These are phyloP conservation scores for Cantharellus anzutake DNA, from an alignment of 768 basidiomycete species.

Conservation along the genomic window DNA sequence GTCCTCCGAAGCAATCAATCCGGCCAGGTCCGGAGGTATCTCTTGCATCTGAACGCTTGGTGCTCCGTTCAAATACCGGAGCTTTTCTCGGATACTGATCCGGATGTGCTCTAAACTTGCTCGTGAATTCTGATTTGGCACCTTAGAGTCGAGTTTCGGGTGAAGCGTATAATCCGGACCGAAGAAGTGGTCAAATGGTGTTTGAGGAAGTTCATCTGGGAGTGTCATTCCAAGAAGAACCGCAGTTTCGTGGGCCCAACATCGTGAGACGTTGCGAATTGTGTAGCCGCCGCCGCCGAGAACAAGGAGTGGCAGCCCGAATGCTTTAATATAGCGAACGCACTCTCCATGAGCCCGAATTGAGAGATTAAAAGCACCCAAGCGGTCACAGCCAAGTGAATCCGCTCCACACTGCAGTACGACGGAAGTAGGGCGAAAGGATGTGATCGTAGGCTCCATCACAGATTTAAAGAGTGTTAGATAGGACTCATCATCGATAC, in stretches of 20 bases:
- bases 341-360: conserved; percentile 98
- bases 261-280: conserved; percentile 92
- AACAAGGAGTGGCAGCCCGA: conserved; percentile 76
- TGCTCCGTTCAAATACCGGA: conserved; percentile 84
- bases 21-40: conserved; percentile 80
- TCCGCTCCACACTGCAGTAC: conserved; percentile 97
- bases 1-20: conserved; percentile 47
- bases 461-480: conserved; percentile 88
- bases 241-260: conserved; percentile 97
- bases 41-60: conserved; percentile 96
- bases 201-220: conserved; percentile 72
- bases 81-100: conserved; percentile 66
- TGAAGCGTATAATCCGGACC: conserved; percentile 85
- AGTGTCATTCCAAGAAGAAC: conserved; percentile 71
- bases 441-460: conserved; percentile 79
- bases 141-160: conserved; percentile 75
- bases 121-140: conserved; percentile 82
- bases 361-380: conserved; percentile 94
- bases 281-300: conserved; percentile 95
- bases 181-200: conserved; percentile 87
- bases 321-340: conserved; percentile 88
- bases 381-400: conserved; percentile 80
- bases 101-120: conserved; percentile 73
- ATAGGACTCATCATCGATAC: conserved; percentile 96
- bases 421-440: conserved; percentile 76